These are phyloP conservation scores for Akanthomyces muscarius DNA, from an alignment of 2,329 filamentous ascomycete species.

Conservation along the genomic window DNA sequence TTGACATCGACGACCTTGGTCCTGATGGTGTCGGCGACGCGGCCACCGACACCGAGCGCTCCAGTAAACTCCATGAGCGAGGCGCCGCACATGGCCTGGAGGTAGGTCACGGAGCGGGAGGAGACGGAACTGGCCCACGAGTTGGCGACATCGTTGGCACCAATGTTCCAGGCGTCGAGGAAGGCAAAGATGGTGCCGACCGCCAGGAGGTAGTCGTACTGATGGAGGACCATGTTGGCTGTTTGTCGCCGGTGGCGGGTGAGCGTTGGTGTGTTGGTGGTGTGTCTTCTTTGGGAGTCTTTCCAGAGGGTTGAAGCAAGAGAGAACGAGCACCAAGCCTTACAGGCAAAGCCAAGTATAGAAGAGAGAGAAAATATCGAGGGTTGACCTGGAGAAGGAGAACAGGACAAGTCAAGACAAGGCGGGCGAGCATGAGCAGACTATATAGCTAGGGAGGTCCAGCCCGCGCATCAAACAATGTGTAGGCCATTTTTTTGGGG, in stretches of 20 bases:
- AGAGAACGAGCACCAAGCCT: neutral
- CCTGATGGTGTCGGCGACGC: constrained; percentile 58
- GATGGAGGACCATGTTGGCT: constrained; percentile 32
- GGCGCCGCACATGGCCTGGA: constrained; percentile 56
- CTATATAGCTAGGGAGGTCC: constrained; percentile 12
- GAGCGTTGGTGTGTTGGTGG: neutral
- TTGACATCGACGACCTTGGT: constrained; percentile 52
- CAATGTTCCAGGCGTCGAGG: constrained; percentile 62
- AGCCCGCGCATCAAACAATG: neutral
- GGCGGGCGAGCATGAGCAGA: neutral
- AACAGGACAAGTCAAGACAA: neutral
- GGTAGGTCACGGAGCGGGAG: constrained; percentile 59
- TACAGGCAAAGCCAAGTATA: neutral
- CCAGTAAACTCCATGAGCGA: constrained; percentile 61
- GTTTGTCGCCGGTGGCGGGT: neutral
- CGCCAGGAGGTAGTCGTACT: constrained; percentile 62
- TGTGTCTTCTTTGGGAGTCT: neutral
- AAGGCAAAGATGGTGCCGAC: constrained; percentile 62
- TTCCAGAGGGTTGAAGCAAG: neutral
- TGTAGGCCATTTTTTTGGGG: too few relatives aligned
- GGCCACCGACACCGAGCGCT: constrained; percentile 55
- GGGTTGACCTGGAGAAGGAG: neutral
- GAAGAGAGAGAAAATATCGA: neutral
- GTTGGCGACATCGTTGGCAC: constrained; percentile 67
- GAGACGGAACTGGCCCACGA: constrained; percentile 72